Evolutionary conservation across 129 eudicot genomes (phyloP), one percentile per base, ranked within the genome.

Genomic region (Rutidosis leptorrhynchoides): DNA sequence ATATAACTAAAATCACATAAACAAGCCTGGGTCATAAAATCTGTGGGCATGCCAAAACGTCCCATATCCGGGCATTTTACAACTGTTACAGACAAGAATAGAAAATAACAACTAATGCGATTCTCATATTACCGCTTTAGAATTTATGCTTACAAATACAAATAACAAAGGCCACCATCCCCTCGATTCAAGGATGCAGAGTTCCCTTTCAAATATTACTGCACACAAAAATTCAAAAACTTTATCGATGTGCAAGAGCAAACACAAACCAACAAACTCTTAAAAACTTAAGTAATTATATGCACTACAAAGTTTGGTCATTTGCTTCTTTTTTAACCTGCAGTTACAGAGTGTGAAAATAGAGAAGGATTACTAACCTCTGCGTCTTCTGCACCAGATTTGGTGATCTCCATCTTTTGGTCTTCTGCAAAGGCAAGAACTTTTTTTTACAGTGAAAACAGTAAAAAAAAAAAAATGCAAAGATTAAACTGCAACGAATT

Each of bases 401-500:
- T 79, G 54, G 76, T 49, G 65, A 68, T 79, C 73, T 79, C 83
- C 83, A 79, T 73, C 82, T 72, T 78, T 67, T 67, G 78, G 75
- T 78, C 78, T 55, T 79, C 83, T 79, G 79, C 64, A 63, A 65
- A 35, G 33, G 40, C 49, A 20, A 37, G 15, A 23, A 16, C 21
- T 30, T 45, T n/a, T 37, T 25, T n/a, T n/a, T n/a, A n/a, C n/a
- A n/a, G n/a, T n/a, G n/a, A n/a, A n/a, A n/a, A n/a, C n/a, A 30
- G 49, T 23, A 33, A 16, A 7, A 4, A 11, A 1, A 30, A 12
- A 69, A 25, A 46, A 4, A 16, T 17, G n/a, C 46, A 51, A 3
- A n/a, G 28, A 29, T 40, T 37, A 2, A 56, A 55, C 10, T 12
- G n/a, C 2, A 3, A 29, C 40, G 22, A 71, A 46, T 19, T 42